A percentile compares a stretch with the other conserved stretches of the same genome.
Conservation (phyloP, 1,139 yeast species). For the Geotrichum cucujoidarum region DNA sequence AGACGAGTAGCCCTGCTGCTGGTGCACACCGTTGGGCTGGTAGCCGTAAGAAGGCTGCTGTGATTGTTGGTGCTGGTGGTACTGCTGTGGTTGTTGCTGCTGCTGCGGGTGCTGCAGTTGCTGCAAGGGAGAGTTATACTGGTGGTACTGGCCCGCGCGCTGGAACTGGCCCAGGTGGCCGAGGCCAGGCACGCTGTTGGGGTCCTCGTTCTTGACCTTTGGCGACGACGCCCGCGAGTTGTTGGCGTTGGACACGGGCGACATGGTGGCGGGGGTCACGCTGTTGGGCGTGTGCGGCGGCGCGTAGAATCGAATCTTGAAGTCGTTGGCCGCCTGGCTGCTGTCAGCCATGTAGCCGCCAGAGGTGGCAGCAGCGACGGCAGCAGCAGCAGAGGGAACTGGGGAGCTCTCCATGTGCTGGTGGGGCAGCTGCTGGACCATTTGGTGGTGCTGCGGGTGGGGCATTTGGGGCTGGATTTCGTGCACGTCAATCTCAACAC, state of each 20-base stretch:
- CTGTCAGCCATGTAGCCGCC: not conserved
- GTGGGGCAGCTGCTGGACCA: too few species aligned
- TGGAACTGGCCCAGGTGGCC: not conserved
- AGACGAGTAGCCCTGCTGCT: not conserved
- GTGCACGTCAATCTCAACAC: conserved; percentile 16
- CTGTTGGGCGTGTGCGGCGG: conserved; percentile 4
- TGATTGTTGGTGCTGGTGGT: not conserved
- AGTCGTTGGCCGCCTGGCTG: not conserved
- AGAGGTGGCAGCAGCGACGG: not conserved
- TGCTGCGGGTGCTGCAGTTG: conserved; percentile 10
- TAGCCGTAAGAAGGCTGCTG: conserved; percentile 5
- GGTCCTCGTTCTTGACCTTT: conserved; percentile 1
- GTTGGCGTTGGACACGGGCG: conserved; percentile 5
- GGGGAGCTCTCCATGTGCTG: too few species aligned
- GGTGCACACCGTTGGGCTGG: conserved; percentile 1
- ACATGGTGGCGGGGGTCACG: conserved; percentile 6
- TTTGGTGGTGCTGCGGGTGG: not conserved
- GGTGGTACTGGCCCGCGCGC: not conserved
- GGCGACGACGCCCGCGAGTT: not conserved
- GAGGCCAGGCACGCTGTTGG: not conserved
- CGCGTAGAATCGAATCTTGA: conserved; percentile 3
- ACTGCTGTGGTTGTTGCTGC: conserved; percentile 2
- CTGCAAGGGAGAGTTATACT: conserved; percentile 9
- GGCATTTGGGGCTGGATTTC: conserved; percentile 6
- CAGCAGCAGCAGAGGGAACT: not conserved